phyloP scores from a whole-genome alignment of 2,329 filamentous ascomycete species.

The Cryphonectria nitschkei region DNA sequence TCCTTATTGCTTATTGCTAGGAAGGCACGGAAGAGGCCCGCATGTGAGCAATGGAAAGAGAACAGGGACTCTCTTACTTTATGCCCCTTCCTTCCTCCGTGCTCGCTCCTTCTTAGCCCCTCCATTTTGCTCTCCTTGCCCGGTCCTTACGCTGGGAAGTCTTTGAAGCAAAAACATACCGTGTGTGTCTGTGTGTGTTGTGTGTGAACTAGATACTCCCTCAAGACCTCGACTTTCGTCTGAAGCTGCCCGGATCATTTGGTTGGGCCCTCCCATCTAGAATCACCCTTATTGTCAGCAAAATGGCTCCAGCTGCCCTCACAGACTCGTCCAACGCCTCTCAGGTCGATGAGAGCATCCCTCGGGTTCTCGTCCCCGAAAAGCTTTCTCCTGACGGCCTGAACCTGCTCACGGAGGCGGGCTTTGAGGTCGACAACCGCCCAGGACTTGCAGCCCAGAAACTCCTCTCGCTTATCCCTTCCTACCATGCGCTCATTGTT shows the following conservation, averaged over 20 bases:
- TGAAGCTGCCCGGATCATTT: not conserved
- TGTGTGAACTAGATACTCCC: not conserved
- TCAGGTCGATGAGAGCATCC: slow-evolving; percentile 33
- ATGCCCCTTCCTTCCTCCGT: not conserved
- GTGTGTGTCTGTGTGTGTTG: not conserved
- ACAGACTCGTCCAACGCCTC: slow-evolving; percentile 30
- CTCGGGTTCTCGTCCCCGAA: slow-evolving; percentile 72
- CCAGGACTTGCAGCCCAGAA: slow-evolving; percentile 65
- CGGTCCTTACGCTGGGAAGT: not conserved
- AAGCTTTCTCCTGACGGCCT: slow-evolving; percentile 81
- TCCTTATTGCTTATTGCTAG: not conserved
- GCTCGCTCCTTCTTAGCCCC: not conserved
- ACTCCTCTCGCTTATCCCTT: slow-evolving; percentile 67
- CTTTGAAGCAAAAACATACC: not conserved
- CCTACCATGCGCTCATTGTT: slow-evolving; percentile 77
- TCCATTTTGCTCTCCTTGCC: too few species aligned
- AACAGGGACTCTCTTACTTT: not conserved
- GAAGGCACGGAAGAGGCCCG: not conserved
- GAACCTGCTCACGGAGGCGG: slow-evolving; percentile 63
- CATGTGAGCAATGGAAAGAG: not conserved
- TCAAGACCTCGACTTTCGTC: not conserved
- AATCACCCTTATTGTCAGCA: not conserved
- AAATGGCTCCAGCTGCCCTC: slow-evolving; percentile 37
- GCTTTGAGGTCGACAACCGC: slow-evolving; percentile 70
- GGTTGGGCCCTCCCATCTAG: not conserved